Evolutionary conservation across 2,329 filamentous ascomycete species (phyloP).

Genomic region (Hirsutella thompsonii): DNA sequence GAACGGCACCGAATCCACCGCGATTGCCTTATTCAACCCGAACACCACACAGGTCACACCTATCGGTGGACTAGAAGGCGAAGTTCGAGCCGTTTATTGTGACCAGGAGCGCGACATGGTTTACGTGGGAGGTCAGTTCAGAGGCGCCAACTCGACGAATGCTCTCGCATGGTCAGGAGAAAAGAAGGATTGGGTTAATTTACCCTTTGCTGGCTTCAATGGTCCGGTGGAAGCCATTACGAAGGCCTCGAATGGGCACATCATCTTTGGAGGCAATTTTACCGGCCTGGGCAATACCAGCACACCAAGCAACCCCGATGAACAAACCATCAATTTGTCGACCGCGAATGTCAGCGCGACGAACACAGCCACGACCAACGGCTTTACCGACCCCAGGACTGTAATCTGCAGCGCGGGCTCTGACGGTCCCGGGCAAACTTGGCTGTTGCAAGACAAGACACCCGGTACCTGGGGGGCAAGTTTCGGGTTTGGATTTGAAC

Average conservation of each 20-base stretch:
- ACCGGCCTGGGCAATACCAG: slow-evolving; percentile 76
- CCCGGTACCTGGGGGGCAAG: slow-evolving; percentile 73
- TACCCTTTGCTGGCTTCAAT: slow-evolving; percentile 92
- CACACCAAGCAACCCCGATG: slow-evolving; percentile 51
- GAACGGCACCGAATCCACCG: slow-evolving; percentile 60
- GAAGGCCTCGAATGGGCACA: slow-evolving; percentile 66
- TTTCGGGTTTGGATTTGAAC: slow-evolving; percentile 74
- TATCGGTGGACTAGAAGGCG: slow-evolving; percentile 70
- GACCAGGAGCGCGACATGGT: slow-evolving; percentile 66
- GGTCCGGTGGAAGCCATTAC: slow-evolving; percentile 79
- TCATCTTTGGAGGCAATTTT: slow-evolving; percentile 87
- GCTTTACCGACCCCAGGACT: slow-evolving; percentile 63
- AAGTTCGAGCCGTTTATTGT: slow-evolving; percentile 72
- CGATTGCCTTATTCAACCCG: slow-evolving; percentile 71
- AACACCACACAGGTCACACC: slow-evolving; percentile 56
- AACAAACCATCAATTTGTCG: slow-evolving; percentile 72
- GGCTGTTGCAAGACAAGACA: slow-evolving; percentile 60
- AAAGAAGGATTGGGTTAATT: slow-evolving; percentile 56
- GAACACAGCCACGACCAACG: slow-evolving; percentile 45
- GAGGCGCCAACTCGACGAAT: slow-evolving; percentile 69
- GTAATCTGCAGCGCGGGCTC: slow-evolving; percentile 63
- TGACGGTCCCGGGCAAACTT: slow-evolving; percentile 65
- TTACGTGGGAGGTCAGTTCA: slow-evolving; percentile 83
- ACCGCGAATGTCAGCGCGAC: slow-evolving; percentile 61
- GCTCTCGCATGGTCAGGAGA: slow-evolving; percentile 68